phyloP scores from a whole-genome alignment of 108 stramenopile species.

The Stephanodiscus minutulus region DNA sequence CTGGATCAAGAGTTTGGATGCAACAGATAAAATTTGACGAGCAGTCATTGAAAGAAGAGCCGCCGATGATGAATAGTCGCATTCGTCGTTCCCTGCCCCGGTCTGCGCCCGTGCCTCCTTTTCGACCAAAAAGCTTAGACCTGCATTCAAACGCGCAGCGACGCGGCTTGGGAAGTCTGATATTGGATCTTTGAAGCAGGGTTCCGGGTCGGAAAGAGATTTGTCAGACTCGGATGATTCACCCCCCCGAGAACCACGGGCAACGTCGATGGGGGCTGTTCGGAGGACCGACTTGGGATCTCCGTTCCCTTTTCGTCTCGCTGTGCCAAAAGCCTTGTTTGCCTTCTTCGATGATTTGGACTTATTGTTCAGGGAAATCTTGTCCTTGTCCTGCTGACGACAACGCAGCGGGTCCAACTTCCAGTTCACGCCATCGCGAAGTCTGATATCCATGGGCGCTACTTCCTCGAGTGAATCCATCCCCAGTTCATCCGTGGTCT shows the following conservation, averaged over 20 bases:
- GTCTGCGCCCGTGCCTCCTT: constrained; percentile 10
- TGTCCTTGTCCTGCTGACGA: constrained; percentile 25
- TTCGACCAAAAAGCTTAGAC: constrained; percentile 24
- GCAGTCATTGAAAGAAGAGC: constrained; percentile 32
- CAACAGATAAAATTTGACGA: constrained; percentile 22
- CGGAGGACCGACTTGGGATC: background rate
- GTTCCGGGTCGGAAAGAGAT: constrained; percentile 24
- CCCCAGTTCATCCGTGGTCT: constrained; percentile 22
- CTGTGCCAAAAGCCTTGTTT: constrained; percentile 7
- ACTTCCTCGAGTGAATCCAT: constrained; percentile 46
- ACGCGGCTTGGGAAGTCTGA: constrained; percentile 38
- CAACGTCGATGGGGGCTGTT: background rate
- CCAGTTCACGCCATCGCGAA: constrained; percentile 37
- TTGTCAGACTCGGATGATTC: constrained; percentile 27
- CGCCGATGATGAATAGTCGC: constrained; percentile 27
- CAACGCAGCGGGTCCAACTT: constrained; percentile 44
- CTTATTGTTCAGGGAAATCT: background rate
- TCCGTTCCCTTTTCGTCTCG: constrained; percentile 1
- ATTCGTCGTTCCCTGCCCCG: background rate
- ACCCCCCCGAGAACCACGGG: background rate
- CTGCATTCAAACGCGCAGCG: constrained; percentile 39
- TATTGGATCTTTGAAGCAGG: constrained; percentile 36
- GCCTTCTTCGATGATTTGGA: background rate
- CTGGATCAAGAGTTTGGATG: constrained; percentile 23
- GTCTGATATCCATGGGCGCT: constrained; percentile 43